Evolutionary conservation across 768 basidiomycete species (phyloP).

Genomic region (Candolleomyces efflorescens): DNA sequence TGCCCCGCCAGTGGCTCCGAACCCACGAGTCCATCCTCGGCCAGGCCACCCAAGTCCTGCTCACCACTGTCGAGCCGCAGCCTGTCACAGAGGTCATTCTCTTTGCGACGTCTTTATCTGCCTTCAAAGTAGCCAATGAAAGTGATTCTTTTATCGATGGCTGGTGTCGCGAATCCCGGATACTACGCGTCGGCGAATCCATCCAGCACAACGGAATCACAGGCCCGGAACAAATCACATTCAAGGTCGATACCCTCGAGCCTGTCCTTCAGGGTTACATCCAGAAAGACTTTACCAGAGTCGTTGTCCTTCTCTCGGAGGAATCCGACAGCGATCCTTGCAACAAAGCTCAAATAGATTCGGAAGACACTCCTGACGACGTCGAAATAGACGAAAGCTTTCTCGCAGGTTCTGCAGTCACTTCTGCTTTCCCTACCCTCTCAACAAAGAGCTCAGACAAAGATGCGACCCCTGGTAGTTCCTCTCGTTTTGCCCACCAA

Average conservation of each 20-base stretch:
- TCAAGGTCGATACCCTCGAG: conserved; percentile 30
- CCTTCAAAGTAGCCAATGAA: conserved; percentile 39
- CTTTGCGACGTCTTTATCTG: conserved; percentile 44
- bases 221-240: conserved; percentile 3
- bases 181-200: conserved; percentile 48
- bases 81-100: conserved; percentile 48
- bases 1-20: conserved; percentile 33
- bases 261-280: conserved; percentile 73
- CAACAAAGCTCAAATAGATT: conserved; percentile 7
- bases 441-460: conserved; percentile 12
- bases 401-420: conserved; percentile 45
- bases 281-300: conserved; percentile 41
- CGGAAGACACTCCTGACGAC: conserved; percentile 28
- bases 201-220: conserved; percentile 2
- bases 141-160: conserved; percentile 34
- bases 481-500: conserved; percentile 4
- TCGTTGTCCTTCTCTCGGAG: conserved; percentile 41
- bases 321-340: conserved; percentile 13
- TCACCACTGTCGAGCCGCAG: conserved; percentile 26
- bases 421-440: neutral
- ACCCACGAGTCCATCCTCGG: conserved; percentile 2
- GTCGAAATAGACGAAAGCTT: conserved; percentile 75
- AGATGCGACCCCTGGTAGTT: conserved; percentile 1
- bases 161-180: conserved; percentile 36
- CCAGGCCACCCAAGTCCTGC: conserved; percentile 9